Conservation (phyloP, 306 rosid genomes). For the Vigna unguiculata region DNA sequence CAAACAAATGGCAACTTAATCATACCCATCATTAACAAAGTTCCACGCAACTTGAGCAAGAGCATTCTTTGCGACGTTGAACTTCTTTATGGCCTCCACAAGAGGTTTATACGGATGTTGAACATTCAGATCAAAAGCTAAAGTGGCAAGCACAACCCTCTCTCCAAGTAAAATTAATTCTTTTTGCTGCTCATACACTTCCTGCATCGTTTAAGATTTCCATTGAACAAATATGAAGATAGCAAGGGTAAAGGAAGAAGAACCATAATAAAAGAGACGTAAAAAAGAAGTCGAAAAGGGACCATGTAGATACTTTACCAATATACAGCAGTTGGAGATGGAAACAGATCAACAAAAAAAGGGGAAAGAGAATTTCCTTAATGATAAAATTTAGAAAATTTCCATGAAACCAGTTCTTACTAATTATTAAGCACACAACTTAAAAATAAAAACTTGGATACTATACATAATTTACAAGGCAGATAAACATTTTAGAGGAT, state of each 20-base stretch:
- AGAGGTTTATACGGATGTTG: conserved; percentile 98
- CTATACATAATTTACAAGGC: conserved; percentile 32
- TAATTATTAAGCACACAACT: not conserved
- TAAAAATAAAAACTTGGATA: conserved; percentile 22
- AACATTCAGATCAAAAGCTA: conserved; percentile 89
- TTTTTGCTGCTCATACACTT: conserved; percentile 93
- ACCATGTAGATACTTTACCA: conserved; percentile 39
- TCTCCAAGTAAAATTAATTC: conserved; percentile 88
- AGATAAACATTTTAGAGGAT: conserved; percentile 34
- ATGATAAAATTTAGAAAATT: conserved; percentile 34
- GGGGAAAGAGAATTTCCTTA: conserved; percentile 30
- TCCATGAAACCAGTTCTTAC: conserved; percentile 24
- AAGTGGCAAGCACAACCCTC: conserved; percentile 92
- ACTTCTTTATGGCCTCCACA: conserved; percentile 97
- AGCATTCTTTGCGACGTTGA: conserved; percentile 92
- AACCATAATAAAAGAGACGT: not conserved
- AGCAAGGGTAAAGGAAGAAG: conserved; percentile 20
- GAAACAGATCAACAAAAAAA: conserved; percentile 40
- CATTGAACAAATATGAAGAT: conserved; percentile 32
- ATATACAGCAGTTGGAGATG: conserved; percentile 33
- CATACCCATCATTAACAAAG: conserved; percentile 99
- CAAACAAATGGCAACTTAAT: conserved; percentile 44
- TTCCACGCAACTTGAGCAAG: conserved; percentile 99
- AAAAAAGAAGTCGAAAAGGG: not conserved
- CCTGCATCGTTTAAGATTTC: conserved; percentile 64